phyloP scores from a whole-genome alignment of 1,284 basidiomycete genomes.

The Ganoderma meredithae region DNA sequence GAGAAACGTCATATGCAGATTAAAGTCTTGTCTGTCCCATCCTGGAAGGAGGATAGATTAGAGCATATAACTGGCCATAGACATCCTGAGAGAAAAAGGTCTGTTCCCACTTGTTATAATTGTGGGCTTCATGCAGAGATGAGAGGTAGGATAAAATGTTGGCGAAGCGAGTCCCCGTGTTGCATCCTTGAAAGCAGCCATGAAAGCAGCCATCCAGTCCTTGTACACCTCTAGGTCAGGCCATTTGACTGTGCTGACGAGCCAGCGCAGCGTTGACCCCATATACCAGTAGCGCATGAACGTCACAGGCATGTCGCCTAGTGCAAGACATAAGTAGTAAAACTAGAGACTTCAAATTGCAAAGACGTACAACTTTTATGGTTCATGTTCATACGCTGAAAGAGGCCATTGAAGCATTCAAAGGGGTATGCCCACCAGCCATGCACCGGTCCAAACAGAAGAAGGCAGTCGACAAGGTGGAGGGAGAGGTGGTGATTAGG shows the following conservation, averaged over 20 bases:
- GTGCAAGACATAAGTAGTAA: not conserved
- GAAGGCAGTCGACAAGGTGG: not conserved
- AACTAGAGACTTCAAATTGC: not conserved
- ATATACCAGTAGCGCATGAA: not conserved
- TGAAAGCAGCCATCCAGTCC: not conserved
- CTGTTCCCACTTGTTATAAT: not conserved
- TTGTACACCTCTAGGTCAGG: not conserved
- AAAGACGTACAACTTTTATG: not conserved
- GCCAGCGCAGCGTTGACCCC: not conserved
- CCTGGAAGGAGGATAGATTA: no score
- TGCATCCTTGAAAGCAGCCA: not conserved
- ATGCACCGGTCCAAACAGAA: not conserved
- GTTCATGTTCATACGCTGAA: not conserved
- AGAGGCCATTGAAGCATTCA: not conserved
- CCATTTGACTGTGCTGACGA: not conserved
- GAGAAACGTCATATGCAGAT: no score
- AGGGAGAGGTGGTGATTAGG: not conserved
- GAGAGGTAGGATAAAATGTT: not conserved
- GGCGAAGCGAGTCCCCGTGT: not conserved
- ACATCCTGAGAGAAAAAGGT: not conserved
- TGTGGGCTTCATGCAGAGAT: not conserved
- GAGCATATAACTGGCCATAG: not conserved
- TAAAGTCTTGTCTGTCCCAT: no score
- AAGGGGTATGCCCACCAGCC: not conserved
- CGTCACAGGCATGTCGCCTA: not conserved